These are phyloP conservation scores for Mycena kentingensis DNA, from an alignment of 768 basidiomycete genomes.

Conservation along the genomic window DNA sequence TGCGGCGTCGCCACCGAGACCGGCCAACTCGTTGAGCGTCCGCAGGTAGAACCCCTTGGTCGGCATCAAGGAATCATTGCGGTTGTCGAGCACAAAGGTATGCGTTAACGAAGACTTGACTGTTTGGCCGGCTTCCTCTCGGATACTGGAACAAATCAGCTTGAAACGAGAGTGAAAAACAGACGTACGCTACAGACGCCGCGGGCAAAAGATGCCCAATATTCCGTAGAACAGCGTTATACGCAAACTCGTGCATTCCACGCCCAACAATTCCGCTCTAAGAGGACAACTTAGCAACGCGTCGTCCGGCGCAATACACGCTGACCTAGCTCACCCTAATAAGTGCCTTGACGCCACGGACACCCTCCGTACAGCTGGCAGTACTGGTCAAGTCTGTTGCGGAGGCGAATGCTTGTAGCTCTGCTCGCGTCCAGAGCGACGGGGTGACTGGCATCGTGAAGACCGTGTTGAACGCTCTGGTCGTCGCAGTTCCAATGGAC, in stretches of 20 bases:
- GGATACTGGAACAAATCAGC: conserved; percentile 54
- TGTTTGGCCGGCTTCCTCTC: conserved; percentile 78
- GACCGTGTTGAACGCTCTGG: conserved; percentile 75
- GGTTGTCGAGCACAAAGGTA: conserved; percentile 71
- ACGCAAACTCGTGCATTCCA: conserved; percentile 77
- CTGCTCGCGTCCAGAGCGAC: conserved; percentile 66
- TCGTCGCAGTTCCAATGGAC: conserved; percentile 85
- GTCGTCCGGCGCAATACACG: conserved; percentile 27
- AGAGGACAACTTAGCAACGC: conserved; percentile 22
- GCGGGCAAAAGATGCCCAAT: conserved; percentile 68
- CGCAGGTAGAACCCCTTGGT: conserved; percentile 66
- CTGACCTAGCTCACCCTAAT: conserved; percentile 75
- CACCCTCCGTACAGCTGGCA: conserved; percentile 68
- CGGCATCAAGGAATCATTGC: conserved; percentile 68
- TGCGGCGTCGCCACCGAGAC: conserved; percentile 76
- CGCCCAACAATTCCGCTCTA: conserved; percentile 40
- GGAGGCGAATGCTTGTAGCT: conserved; percentile 68
- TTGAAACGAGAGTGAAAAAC: background rate
- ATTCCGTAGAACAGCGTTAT: conserved; percentile 82
- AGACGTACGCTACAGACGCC: conserved; percentile 79
- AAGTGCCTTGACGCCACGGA: conserved; percentile 65
- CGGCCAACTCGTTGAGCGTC: conserved; percentile 70
- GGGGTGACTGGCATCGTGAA: conserved; percentile 62
- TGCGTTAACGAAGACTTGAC: conserved; percentile 86
- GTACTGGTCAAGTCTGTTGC: conserved; percentile 81